These are phyloP conservation scores for Aspergillus ustus DNA, from an alignment of 2,329 filamentous ascomycete genomes.

Conservation along the genomic window DNA sequence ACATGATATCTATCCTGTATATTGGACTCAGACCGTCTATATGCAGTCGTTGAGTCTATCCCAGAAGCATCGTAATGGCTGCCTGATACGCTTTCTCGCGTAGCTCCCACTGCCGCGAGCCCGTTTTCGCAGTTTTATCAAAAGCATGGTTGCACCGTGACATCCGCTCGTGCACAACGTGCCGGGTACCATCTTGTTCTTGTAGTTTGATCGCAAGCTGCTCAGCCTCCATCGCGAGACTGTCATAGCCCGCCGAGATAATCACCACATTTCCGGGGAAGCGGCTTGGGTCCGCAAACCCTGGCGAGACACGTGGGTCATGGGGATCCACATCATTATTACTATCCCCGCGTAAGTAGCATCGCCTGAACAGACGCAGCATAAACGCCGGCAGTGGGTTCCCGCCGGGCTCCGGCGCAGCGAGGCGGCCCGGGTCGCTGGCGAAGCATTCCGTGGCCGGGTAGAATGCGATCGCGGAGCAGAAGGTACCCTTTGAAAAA, in stretches of 20 bases:
- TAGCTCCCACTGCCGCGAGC: conserved; percentile 28
- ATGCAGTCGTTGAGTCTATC: too few species aligned
- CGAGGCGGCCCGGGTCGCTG: conserved; percentile 10
- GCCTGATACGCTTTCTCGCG: conserved; percentile 37
- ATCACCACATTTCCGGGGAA: too few species aligned
- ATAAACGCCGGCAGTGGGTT: conserved; percentile 1
- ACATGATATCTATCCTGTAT: too few species aligned
- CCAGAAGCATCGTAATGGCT: conserved; percentile 19
- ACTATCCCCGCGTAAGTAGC: too few species aligned
- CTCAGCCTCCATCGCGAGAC: conserved; percentile 26
- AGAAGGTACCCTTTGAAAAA: conserved; percentile 24
- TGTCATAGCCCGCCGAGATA: too few species aligned
- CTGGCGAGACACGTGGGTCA: too few species aligned
- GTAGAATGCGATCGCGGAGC: conserved; percentile 37
- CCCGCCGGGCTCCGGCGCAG: conserved; percentile 17
- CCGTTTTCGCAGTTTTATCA: conserved; percentile 39
- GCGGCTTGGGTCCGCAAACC: too few species aligned
- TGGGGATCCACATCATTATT: too few species aligned
- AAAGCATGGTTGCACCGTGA: conserved; percentile 41
- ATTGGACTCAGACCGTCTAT: too few species aligned
- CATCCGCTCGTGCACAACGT: conserved; percentile 30
- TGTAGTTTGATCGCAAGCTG: conserved; percentile 25
- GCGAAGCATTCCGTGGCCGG: conserved; percentile 8
- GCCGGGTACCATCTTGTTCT: conserved; percentile 10
- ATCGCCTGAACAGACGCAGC: neutral